These are phyloP conservation scores for Mimosa bimucronata DNA, from an alignment of 306 rosid genomes.

Conservation along the genomic window DNA sequence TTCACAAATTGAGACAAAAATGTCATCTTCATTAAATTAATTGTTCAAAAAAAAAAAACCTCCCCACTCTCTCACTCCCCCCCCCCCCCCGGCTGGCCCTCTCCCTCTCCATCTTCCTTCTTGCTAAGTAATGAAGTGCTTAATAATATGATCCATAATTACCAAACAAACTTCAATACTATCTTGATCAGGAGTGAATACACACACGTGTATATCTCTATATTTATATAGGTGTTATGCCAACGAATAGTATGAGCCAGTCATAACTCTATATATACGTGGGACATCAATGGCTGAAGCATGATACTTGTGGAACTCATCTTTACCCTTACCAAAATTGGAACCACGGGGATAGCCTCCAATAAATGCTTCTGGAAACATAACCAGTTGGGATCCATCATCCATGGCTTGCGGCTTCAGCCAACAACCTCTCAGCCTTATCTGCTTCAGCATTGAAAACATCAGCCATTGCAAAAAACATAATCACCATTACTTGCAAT, in stretches of 20 bases:
- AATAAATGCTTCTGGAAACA: slow-evolving; percentile 94
- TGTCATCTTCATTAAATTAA: too few species aligned
- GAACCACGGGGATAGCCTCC: slow-evolving; percentile 99
- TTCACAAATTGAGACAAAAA: too few species aligned
- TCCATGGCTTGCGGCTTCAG: slow-evolving; percentile 85
- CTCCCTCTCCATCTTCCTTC: too few species aligned
- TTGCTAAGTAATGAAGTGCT: too few species aligned
- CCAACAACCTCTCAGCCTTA: slow-evolving; percentile 93
- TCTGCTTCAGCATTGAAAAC: slow-evolving; percentile 45
- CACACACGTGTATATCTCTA: neutral
- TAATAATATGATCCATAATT: neutral
- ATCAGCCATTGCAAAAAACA: neutral
- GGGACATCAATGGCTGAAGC: slow-evolving; percentile 89
- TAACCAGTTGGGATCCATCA: slow-evolving; percentile 81
- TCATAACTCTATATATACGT: slow-evolving; percentile 47
- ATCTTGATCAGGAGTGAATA: neutral
- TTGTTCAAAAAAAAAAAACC: too few species aligned
- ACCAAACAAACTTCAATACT: neutral
- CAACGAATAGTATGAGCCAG: neutral
- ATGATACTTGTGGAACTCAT: slow-evolving; percentile 83
- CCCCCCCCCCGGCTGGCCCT: too few species aligned
- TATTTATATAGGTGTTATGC: too few species aligned
- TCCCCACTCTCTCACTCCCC: too few species aligned
- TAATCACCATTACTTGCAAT: slow-evolving; percentile 1
- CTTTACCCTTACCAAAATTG: slow-evolving; percentile 79